Evolutionary conservation across 2,329 filamentous ascomycete genomes (phyloP).

Genomic region (Phialemoniopsis sp.): DNA sequence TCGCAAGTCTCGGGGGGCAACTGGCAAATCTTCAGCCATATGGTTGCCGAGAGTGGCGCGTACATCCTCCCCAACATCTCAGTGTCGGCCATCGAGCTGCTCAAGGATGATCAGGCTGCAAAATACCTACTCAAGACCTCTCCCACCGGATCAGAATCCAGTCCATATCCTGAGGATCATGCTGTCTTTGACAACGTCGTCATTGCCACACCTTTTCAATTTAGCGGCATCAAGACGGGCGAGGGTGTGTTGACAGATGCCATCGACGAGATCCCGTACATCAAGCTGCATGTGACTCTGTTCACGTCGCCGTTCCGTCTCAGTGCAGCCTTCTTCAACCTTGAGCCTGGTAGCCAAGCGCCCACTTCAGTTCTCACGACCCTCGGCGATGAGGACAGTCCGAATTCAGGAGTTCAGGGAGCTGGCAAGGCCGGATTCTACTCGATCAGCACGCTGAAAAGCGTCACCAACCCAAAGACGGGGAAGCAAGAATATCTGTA

Average conservation of each 20-base stretch:
- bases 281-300: slow-evolving; percentile 81
- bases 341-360: slow-evolving; percentile 50
- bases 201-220: slow-evolving; percentile 81
- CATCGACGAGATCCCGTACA: slow-evolving; percentile 82
- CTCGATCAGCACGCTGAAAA: slow-evolving; percentile 72
- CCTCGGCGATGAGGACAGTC: slow-evolving; percentile 55
- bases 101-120: slow-evolving; percentile 33
- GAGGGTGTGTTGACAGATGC: slow-evolving; percentile 62
- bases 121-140: slow-evolving; percentile 43
- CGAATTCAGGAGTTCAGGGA: slow-evolving; percentile 45
- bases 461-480: slow-evolving; percentile 56
- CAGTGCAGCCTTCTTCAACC: slow-evolving; percentile 68
- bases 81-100: slow-evolving; percentile 56
- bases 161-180: slow-evolving; percentile 24
- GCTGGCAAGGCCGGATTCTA: slow-evolving; percentile 78
- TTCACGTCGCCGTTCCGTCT: slow-evolving; percentile 75
- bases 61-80: slow-evolving; percentile 61
- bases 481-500: slow-evolving; percentile 52
- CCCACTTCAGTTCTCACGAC: slow-evolving; percentile 83
- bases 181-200: slow-evolving; percentile 74
- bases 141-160: slow-evolving; percentile 11
- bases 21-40: slow-evolving; percentile 87
- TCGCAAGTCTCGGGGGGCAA: slow-evolving; percentile 80
- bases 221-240: slow-evolving; percentile 61
- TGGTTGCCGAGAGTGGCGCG: slow-evolving; percentile 65